phyloP scores from a whole-genome alignment of 164 flowering plant genomes.

The Piper betle region DNA sequence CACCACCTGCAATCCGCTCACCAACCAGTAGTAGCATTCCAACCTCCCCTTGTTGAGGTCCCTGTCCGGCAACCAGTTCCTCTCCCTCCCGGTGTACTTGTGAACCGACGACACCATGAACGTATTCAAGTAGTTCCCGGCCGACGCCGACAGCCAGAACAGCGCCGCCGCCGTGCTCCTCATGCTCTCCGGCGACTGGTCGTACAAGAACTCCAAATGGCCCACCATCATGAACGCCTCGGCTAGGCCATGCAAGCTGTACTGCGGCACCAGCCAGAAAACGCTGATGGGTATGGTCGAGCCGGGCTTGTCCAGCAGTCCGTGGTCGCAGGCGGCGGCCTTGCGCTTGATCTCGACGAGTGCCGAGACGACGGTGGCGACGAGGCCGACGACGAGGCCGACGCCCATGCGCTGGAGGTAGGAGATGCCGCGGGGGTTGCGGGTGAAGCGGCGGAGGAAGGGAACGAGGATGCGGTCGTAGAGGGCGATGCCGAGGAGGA shows the following conservation, averaged over 20 bases:
- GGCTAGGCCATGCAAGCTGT: constrained; percentile 28
- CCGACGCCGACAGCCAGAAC: constrained; percentile 32
- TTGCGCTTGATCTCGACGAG: constrained; percentile 41
- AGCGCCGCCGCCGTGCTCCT: constrained; percentile 41
- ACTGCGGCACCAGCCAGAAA: constrained; percentile 44
- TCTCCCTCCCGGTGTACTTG: constrained; percentile 24
- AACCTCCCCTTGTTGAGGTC: constrained; percentile 50
- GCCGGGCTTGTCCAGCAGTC: constrained; percentile 29
- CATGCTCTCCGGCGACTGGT: constrained; percentile 52
- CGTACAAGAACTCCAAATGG: constrained; percentile 39
- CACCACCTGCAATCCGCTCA: constrained; percentile 36
- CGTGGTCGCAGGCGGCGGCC: constrained; percentile 22
- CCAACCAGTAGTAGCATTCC: constrained; percentile 50
- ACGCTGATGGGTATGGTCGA: constrained; percentile 37
- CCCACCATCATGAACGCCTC: constrained; percentile 36
- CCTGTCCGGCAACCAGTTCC: constrained; percentile 54
- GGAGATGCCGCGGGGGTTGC: constrained; percentile 3
- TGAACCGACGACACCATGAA: constrained; percentile 38
- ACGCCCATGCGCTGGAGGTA: constrained; percentile 18
- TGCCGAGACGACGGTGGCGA: constrained; percentile 28
- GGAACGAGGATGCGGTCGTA: constrained; percentile 12
- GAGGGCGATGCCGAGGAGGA: constrained; percentile 4
- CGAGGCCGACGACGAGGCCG: constrained; percentile 27
- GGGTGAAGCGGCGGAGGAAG: constrained; percentile 1
- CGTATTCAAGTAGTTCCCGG: constrained; percentile 47